Evolutionary conservation across 306 rosid species (phyloP), one percentile per base, ranked within the genome.

Genomic region (Acmispon strigosus): DNA sequence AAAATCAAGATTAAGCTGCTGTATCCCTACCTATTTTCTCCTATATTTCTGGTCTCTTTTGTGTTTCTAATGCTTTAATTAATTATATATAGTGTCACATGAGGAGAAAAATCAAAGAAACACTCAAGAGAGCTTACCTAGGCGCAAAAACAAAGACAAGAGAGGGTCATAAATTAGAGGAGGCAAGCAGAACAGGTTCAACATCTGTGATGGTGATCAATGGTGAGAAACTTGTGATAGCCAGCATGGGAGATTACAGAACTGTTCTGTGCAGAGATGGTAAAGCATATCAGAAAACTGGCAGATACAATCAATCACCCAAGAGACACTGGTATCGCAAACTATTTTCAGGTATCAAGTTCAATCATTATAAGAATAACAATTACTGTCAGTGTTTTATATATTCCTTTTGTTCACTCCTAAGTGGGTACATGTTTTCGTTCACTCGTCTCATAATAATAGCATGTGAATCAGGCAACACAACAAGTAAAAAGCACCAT

Each of bases 221-320:
- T 61, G 96, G 91, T 29, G 90, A 88, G 67, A 90, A 75, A 76
- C 86, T 93, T 45, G 96, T 90, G 50, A 74, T 84, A 34, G 90
- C 89, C 51, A 81, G 76, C 81, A 86, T 86, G 76, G 98, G 98
- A 36, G 82, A 84, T 47, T 93, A 87, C 29, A 84, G 76, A 76
- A 91, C 90, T 70, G 88, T 93, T 65, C 57, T 93, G 49, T 93
- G 96, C 50, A 89, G 84, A 86, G 74, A 88, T 75, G 98, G 96
- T 50, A 59, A 78, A 3, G 96, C 96, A 80, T 81, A 80, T 81
- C 83, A 81, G 66, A 82, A 75, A 16, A 41, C 73, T 52, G 75
- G 71, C 29, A 81, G 42, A 50, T 19, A 61, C 44, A 73, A 77
- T 7, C 75, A 56, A 69, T 55, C 80, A 10, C 10, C 70, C 5